A percentile compares a stretch with the other conserved stretches of the same genome.
Conservation (phyloP, 1,139 yeast genomes). For the Casaregolazyma lundiana region DNA sequence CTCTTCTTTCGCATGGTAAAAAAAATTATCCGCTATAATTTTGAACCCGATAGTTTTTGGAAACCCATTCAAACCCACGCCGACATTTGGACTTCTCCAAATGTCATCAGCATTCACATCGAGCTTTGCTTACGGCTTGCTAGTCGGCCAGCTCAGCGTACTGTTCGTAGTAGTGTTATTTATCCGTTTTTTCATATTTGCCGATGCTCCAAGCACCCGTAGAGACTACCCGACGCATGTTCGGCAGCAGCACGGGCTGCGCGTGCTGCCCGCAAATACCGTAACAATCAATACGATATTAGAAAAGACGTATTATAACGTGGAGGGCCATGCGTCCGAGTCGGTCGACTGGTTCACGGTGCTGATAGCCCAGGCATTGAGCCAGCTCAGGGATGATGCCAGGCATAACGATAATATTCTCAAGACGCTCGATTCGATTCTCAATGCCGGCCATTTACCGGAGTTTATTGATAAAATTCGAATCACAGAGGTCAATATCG, state of each 20-base stretch:
- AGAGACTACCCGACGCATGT: conserved; percentile 27
- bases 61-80: conserved; percentile 7
- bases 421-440: conserved; percentile 59
- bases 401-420: conserved; percentile 76
- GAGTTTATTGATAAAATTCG: conserved; percentile 74
- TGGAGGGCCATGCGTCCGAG: conserved; percentile 80
- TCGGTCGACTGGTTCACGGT: conserved; percentile 97
- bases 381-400: conserved; percentile 85
- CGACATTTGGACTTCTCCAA: neutral
- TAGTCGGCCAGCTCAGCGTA: conserved; percentile 76
- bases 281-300: conserved; percentile 46
- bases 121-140: conserved; percentile 34
- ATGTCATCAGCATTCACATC: conserved; percentile 13
- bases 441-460: conserved; percentile 55
- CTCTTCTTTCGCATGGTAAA: conserved; percentile 67
- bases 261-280: conserved; percentile 30
- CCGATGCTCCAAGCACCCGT: conserved; percentile 49
- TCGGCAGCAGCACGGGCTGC: conserved; percentile 28
- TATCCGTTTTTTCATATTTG: conserved; percentile 83
- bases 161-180: conserved; percentile 68
- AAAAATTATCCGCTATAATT: conserved; percentile 1
- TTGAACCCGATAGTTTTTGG: neutral
- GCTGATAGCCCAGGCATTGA: conserved; percentile 81
- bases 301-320: conserved; percentile 91
- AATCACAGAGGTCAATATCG: conserved; percentile 85